Evolutionary conservation across 2,329 filamentous ascomycete species (phyloP).

Genomic region (Pezicula carpinea): DNA sequence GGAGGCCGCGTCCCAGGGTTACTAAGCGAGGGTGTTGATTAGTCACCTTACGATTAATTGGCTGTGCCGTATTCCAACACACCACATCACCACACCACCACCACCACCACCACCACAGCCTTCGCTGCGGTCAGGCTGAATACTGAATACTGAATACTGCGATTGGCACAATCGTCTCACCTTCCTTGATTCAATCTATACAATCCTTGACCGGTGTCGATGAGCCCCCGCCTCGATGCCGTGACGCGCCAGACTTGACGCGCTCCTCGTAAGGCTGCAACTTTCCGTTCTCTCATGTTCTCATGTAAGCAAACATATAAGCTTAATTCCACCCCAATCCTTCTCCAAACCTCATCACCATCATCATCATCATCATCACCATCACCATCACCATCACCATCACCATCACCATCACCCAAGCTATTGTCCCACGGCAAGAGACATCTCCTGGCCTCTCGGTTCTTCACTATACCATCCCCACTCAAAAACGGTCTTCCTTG

Average conservation of each 20-base stretch:
- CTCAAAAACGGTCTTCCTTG: neutral
- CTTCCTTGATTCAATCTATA: too few relatives aligned
- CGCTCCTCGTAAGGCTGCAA: neutral
- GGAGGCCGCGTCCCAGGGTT: too few relatives aligned
- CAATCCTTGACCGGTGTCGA: too few relatives aligned
- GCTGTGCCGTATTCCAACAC: neutral
- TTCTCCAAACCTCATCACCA: neutral
- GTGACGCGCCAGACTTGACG: neutral
- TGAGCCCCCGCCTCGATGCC: neutral
- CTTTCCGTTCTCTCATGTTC: neutral
- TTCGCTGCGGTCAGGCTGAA: neutral
- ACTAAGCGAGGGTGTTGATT: too few relatives aligned
- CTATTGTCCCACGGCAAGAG: neutral
- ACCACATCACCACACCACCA: neutral
- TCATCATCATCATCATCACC: too few relatives aligned
- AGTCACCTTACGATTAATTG: neutral
- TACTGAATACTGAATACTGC: neutral
- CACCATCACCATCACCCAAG: too few relatives aligned
- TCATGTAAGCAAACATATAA: neutral
- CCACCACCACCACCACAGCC: neutral
- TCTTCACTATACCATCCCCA: neutral
- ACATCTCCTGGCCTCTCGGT: neutral
- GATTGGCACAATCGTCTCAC: too few relatives aligned
- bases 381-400: too few relatives aligned
- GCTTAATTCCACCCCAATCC: neutral